Conservation (phyloP, 768 basidiomycete genomes). For the Boletus barrowsii region DNA sequence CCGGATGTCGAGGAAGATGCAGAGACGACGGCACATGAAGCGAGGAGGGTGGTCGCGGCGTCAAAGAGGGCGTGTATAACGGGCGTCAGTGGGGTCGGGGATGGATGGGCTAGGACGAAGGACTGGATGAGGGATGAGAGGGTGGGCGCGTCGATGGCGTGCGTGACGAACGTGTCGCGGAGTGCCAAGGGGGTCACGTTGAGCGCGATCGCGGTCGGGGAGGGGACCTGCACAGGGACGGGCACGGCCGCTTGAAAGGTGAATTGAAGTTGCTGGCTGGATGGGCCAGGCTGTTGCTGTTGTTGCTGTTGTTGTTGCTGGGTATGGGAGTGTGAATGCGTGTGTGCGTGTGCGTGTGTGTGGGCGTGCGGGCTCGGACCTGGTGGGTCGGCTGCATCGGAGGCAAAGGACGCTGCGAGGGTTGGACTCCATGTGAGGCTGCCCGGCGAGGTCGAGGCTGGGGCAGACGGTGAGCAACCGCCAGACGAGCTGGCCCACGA, state of each 20-base stretch:
- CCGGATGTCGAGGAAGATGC: conserved; percentile 38
- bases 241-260: conserved; percentile 43
- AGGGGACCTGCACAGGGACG: conserved; percentile 32
- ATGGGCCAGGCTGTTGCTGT: conserved; percentile 27
- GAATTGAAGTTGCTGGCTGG: conserved; percentile 42
- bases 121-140: conserved; percentile 54
- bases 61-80: conserved; percentile 56
- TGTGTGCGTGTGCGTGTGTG: conserved; percentile 18
- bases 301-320: conserved; percentile 6
- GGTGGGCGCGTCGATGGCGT: conserved; percentile 44
- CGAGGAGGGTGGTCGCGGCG: conserved; percentile 35
- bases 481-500: not conserved
- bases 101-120: conserved; percentile 47
- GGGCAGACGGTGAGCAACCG: not conserved
- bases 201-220: conserved; percentile 21
- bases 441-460: conserved; percentile 17
- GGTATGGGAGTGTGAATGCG: not conserved
- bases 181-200: conserved; percentile 29
- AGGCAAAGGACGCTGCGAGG: conserved; percentile 37
- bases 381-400: conserved; percentile 15
- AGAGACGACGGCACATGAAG: conserved; percentile 22
- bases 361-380: conserved; percentile 34
- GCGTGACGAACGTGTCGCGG: conserved; percentile 32
- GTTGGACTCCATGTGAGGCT: conserved; percentile 40
- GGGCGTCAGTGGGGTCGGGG: conserved; percentile 46